These are phyloP conservation scores for Medicago lupulina DNA, from an alignment of 306 rosid species.

Conservation along the genomic window DNA sequence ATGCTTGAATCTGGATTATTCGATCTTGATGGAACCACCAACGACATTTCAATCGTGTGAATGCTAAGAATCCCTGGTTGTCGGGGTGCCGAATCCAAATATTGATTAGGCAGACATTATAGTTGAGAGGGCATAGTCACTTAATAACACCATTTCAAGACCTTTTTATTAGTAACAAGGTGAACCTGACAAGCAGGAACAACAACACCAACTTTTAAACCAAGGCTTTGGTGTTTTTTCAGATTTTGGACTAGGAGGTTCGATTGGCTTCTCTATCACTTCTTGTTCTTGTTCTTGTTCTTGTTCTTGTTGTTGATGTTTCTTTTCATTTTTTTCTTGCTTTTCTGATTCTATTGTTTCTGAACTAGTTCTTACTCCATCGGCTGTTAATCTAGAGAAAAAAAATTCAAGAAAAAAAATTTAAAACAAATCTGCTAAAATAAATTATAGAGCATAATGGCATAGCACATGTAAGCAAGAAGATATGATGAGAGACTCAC, in stretches of 20 bases:
- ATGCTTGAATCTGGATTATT: background rate
- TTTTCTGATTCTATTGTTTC: conserved; percentile 36
- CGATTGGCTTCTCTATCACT: background rate
- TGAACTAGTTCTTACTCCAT: conserved; percentile 48
- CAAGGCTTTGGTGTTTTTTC: conserved; percentile 31
- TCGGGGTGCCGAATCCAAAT: background rate
- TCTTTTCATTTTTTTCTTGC: conserved; percentile 45
- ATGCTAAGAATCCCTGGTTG: background rate
- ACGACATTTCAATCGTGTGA: background rate
- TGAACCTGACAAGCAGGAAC: conserved; percentile 44
- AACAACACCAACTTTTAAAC: conserved; percentile 41
- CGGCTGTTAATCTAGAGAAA: conserved; percentile 51
- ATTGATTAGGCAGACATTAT: conserved; percentile 24
- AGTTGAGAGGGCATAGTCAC: background rate
- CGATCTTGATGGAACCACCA: background rate
- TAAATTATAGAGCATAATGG: background rate
- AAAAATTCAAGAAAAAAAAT: background rate
- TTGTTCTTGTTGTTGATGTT: background rate
- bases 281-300: background rate
- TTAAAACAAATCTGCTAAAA: background rate
- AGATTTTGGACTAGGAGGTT: background rate
- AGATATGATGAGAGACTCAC: conserved; percentile 47
- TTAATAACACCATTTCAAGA: conserved; percentile 10
- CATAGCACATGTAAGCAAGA: conserved; percentile 15
- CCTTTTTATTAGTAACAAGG: conserved; percentile 44